phyloP scores from a whole-genome alignment of 2,329 filamentous ascomycete genomes.

The Ophiocordyceps polyrhachis-furcata region DNA sequence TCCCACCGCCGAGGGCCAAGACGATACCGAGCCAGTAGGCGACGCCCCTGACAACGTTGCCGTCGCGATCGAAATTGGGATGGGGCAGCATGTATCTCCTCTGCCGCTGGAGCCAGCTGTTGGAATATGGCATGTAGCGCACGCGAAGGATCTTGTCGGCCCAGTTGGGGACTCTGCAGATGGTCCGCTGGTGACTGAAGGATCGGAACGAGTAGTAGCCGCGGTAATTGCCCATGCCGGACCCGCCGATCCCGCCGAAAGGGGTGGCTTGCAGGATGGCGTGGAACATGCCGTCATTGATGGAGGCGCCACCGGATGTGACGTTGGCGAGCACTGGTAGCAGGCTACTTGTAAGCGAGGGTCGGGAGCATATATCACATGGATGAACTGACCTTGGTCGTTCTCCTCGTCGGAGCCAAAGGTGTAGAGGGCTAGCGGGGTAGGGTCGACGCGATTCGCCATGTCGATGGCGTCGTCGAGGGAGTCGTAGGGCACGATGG shows the following conservation, averaged over 20 bases:
- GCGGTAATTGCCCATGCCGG: conserved; percentile 29
- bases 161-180: conserved; percentile 19
- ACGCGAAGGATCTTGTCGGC: conserved; percentile 36
- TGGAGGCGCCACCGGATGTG: conserved; percentile 29
- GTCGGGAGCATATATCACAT: background rate
- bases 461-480: conserved; percentile 74
- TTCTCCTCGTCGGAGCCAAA: conserved; percentile 72
- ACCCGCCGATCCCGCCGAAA: conserved; percentile 30
- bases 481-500: conserved; percentile 57
- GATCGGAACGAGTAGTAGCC: conserved; percentile 26
- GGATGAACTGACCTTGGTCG: conserved; percentile 35
- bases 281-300: conserved; percentile 30
- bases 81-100: conserved; percentile 21
- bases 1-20: conserved; percentile 30
- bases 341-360: background rate
- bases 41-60: conserved; percentile 29
- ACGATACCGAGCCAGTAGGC: conserved; percentile 35
- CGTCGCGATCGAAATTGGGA: conserved; percentile 45
- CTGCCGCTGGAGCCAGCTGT: conserved; percentile 24
- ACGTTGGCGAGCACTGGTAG: conserved; percentile 16
- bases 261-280: conserved; percentile 21
- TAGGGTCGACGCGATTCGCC: conserved; percentile 64
- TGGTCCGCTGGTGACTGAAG: conserved; percentile 20
- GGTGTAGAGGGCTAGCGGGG: conserved; percentile 66
- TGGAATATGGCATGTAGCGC: conserved; percentile 46